These are phyloP conservation scores for Pseudoneurospora amorphoporcata DNA, from an alignment of 495 filamentous ascomycete genomes.

Conservation along the genomic window DNA sequence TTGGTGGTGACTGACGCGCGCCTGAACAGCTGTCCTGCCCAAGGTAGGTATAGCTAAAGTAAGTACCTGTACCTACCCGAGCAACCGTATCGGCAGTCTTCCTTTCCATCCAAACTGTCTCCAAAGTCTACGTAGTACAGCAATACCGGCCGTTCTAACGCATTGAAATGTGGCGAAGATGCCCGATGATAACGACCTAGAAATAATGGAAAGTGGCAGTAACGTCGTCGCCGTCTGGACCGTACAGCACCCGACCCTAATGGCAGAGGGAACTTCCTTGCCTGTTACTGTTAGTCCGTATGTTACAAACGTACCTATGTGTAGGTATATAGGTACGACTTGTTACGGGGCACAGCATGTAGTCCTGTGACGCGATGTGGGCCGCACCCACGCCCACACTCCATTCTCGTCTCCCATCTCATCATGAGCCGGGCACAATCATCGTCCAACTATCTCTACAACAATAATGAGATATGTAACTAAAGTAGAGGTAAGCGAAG, in stretches of 20 bases:
- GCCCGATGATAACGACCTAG: not conserved
- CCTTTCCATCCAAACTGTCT: not conserved
- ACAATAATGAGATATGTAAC: too few species aligned
- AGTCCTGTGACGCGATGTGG: not conserved
- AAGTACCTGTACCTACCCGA: not conserved
- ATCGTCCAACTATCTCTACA: not conserved
- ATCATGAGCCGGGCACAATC: not conserved
- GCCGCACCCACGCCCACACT: not conserved
- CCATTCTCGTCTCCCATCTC: not conserved
- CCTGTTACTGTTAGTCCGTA: not conserved
- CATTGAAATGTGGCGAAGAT: not conserved
- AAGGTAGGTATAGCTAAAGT: not conserved
- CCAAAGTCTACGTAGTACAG: not conserved
- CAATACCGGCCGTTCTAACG: not conserved
- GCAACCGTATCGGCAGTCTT: not conserved
- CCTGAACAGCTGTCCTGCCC: not conserved
- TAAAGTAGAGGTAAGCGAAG: not conserved
- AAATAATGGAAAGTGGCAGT: not conserved
- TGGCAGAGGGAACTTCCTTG: not conserved
- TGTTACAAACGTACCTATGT: too few species aligned
- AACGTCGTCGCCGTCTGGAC: not conserved
- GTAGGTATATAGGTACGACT: not conserved
- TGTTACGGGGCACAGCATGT: not conserved
- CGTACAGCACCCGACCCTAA: not conserved
- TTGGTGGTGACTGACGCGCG: not conserved